Evolutionary conservation across 2,329 filamentous ascomycete species (phyloP), one percentile per base, ranked within the genome.

Genomic region (Magnaporthales sp.): DNA sequence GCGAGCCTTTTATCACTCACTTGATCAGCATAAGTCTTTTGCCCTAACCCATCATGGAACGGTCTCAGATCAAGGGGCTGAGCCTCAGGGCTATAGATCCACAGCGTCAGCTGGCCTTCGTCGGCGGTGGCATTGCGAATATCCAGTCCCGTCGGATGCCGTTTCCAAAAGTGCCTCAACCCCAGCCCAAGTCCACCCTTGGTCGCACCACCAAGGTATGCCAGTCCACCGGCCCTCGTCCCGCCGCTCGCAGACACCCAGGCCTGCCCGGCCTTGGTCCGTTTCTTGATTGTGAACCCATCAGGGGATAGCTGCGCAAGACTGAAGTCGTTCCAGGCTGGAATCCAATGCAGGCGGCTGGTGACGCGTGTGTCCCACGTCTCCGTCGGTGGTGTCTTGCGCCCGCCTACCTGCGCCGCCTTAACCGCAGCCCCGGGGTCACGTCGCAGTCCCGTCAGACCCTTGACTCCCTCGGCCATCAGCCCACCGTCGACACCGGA

Each of bases 121-220:
- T 86, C 81, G 0, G 77, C 77, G 0, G 79, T 79, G 0, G 84
- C 82, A 64, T 84, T 80, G 0, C 78, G 74, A 11, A 89, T 79
- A 62, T 88, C 86, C 4, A 89, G 74, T 3, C 83, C 80, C 0
- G 84, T 85, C 0, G 86, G 86, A 69, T 86, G 87, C 19, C 83
- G 80, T 76, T 89, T 84, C 86, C 86, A 89, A 72, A 89, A 89
- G 70, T 88, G 81, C 2, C 83, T 80, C 62, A 86, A 77, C 0
- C 84, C 85, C 5, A 89, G 73, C 1, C 83, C 86, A 1, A 89
- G 77, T 13, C 86, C 86, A n/a, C 86, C 86, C 3, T 76, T 74
- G 0, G 79, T 82, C 5, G 85, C 83, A 10, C 83, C 82, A 1
- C 86, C 86, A 0, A 89, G 79, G 68, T 88, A 89, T 0, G 81